Conservation (phyloP, 495 filamentous ascomycete genomes). For the Halenospora varia region DNA sequence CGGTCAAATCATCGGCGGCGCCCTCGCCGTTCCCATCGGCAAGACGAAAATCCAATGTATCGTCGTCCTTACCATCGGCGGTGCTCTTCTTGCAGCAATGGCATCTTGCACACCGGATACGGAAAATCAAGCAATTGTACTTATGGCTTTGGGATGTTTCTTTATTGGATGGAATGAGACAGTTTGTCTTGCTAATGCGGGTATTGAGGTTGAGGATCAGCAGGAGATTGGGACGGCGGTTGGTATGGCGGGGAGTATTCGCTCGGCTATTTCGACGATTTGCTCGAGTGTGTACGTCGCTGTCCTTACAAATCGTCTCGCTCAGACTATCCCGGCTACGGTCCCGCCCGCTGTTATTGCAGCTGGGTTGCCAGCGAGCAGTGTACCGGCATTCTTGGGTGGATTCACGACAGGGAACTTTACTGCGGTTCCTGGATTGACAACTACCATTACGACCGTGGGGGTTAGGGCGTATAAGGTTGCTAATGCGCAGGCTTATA, state of each 20-base stretch:
- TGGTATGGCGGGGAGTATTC: slow-evolving; percentile 31
- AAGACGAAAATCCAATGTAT: not conserved
- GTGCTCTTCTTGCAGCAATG: not conserved
- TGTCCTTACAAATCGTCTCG: slow-evolving; percentile 36
- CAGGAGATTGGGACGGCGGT: slow-evolving; percentile 39
- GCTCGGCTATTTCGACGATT: slow-evolving; percentile 18
- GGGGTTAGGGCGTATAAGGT: slow-evolving; percentile 27
- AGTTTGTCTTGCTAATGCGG: not conserved
- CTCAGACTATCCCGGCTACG: slow-evolving; percentile 26
- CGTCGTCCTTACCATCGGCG: not conserved
- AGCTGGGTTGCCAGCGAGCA: slow-evolving; percentile 35
- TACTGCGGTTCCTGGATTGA: slow-evolving; percentile 35
- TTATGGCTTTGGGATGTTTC: not conserved
- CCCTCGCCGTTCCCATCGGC: not conserved
- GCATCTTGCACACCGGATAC: slow-evolving; percentile 1
- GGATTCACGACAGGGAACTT: slow-evolving; percentile 28
- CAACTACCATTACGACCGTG: slow-evolving; percentile 26
- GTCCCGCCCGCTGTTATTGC: slow-evolving; percentile 30
- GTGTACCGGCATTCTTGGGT: slow-evolving; percentile 30
- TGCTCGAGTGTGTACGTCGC: slow-evolving; percentile 35
- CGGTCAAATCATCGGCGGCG: not conserved
- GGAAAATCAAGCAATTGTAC: not conserved
- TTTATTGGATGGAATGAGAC: slow-evolving; percentile 5
- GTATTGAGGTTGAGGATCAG: slow-evolving; percentile 10
- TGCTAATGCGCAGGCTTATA: not conserved